Conservation (phyloP, 148 eudicot species). For the Amaranthus cruentus region DNA sequence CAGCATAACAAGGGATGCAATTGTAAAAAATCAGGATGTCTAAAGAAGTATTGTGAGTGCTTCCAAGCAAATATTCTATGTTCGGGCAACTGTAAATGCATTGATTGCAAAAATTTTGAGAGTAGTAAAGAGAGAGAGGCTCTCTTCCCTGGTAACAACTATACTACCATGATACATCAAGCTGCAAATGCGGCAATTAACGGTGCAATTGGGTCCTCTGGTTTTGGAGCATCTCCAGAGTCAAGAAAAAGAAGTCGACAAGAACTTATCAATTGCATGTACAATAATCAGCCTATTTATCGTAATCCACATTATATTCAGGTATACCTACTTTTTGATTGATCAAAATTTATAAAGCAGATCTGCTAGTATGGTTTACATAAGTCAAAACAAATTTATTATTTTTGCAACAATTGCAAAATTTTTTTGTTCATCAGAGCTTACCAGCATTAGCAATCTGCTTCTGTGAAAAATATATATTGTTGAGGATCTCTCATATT, state of each 20-base stretch:
- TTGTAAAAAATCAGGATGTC: constrained; percentile 76
- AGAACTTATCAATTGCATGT: constrained; percentile 24
- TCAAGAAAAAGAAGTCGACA: constrained; percentile 43
- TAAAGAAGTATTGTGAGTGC: constrained; percentile 87
- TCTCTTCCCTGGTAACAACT: constrained; percentile 31
- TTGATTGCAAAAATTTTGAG: constrained; percentile 78
- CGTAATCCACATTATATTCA: constrained; percentile 27
- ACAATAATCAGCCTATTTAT: constrained; percentile 25
- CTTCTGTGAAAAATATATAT: not conserved
- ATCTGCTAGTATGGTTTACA: not conserved
- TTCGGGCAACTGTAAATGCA: constrained; percentile 72
- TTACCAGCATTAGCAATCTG: not conserved
- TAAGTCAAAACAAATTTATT: not conserved
- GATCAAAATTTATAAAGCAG: not conserved
- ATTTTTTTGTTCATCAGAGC: not conserved
- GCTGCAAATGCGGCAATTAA: constrained; percentile 48
- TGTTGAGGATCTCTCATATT: constrained; percentile 1
- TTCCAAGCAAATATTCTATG: constrained; percentile 74
- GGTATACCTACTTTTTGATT: constrained; percentile 21
- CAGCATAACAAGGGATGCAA: constrained; percentile 80
- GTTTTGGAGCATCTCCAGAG: constrained; percentile 34
- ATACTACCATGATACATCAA: constrained; percentile 33
- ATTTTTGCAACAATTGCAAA: not conserved
- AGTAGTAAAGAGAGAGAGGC: constrained; percentile 69
- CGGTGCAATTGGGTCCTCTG: constrained; percentile 44